Conservation (phyloP, 2,329 filamentous ascomycete genomes). For the Bipolaris gigantea region DNA sequence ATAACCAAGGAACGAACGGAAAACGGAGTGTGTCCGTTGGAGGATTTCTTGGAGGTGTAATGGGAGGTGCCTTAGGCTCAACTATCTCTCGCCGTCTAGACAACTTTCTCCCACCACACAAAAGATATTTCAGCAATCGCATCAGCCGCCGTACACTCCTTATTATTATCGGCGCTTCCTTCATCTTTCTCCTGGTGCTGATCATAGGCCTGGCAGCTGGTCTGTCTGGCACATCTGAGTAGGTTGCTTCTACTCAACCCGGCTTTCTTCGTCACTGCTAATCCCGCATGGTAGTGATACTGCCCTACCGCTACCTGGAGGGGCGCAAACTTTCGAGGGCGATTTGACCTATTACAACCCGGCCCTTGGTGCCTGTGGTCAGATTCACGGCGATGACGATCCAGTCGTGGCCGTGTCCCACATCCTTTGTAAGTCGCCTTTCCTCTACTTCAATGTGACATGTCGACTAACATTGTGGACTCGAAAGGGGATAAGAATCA, state of each 20-base stretch:
- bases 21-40: conserved; percentile 6
- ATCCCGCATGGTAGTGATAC: conserved; percentile 25
- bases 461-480: neutral
- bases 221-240: conserved; percentile 31
- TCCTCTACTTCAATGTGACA: neutral
- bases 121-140: conserved; percentile 45
- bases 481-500: conserved; percentile 57
- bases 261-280: conserved; percentile 2
- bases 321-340: conserved; percentile 59
- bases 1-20: conserved; percentile 3
- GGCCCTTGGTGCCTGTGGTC: conserved; percentile 70
- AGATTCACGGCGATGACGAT: conserved; percentile 57
- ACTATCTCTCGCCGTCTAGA: conserved; percentile 40
- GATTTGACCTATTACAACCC: conserved; percentile 72
- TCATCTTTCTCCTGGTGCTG: conserved; percentile 44
- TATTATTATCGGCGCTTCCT: conserved; percentile 34
- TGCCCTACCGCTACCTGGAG: conserved; percentile 57
- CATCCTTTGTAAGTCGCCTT: conserved; percentile 51
- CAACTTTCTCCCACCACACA: conserved; percentile 43
- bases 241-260: neutral
- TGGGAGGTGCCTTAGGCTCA: conserved; percentile 20
- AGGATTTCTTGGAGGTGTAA: conserved; percentile 13
- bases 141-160: conserved; percentile 44
- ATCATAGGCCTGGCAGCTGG: conserved; percentile 50
- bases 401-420: conserved; percentile 68